Base-by-base conservation (phyloP, 192 early-diverging fungal genomes). In the Coemansia sp. region DNA sequence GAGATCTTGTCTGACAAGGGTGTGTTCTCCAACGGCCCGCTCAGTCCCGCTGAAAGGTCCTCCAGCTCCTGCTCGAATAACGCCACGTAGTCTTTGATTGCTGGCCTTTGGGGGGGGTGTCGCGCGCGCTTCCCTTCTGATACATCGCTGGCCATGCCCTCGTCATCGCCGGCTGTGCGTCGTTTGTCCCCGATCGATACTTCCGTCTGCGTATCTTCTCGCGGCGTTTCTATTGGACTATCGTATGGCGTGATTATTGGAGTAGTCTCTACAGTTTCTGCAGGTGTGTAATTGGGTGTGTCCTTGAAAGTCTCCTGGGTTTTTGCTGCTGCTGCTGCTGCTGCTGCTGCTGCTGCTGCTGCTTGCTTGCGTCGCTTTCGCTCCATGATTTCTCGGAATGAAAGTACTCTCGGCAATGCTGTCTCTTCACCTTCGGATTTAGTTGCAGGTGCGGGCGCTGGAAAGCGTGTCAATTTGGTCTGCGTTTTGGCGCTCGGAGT, bases 351-450 rank as follows among this genome's bases (percentile, higher is more conserved):
- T 22, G 6, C 58, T 10, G 52, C 56, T 24, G 48, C 50, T 7
- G 61, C 72, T 38, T 62, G 47, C 28, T 69, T 74, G 60, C 73
- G 73, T 4, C 73, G 61, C 58, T 74, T 74, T 41, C 62, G 57
- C 27, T 64, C 73, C 53, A 74, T 74, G 66, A 74, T 74, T 32
- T 74, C 66, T 52, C 68, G 62, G 53, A 74, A 74, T 31, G 73
- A 69, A 19, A 67, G 53, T 2, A 74, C 58, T 28, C 69, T 68
- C 9, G 72, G 72, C 56, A 73, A 21, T n/a, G 26, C 51, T 26
- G 23, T 16, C 44, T 53, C 64, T 19, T 30, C 56, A 30, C 9
- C 4, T 18, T 21, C 34, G 28, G 16, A 38, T n/a, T 51, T 26
- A 18, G 54, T 44, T 25, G 22, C 47, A 12, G 63, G 8, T 38